A percentile compares a stretch with the other conserved stretches of the same genome.
Evolutionary conservation across 129 eudicot genomes (phyloP).

Genomic region (Chrysanthemum lavandulifolium): DNA sequence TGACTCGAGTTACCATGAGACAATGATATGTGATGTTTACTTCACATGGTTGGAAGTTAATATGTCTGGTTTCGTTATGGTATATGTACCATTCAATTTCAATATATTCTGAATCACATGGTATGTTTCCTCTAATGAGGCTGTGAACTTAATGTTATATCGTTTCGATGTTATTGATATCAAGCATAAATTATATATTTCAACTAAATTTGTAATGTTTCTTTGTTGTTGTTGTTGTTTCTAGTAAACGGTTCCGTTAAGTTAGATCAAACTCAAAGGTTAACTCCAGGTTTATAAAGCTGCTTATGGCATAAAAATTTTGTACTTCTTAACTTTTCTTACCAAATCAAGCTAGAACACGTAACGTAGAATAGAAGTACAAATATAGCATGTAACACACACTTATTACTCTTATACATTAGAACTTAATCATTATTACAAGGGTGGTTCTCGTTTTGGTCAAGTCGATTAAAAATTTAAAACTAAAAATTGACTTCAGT

Average conservation of each 20-base stretch:
- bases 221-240: background rate
- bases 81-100: constrained; percentile 4
- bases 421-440: no score
- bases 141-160: constrained; percentile 18
- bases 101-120: constrained; percentile 14
- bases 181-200: constrained; percentile 7
- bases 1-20: constrained; percentile 16
- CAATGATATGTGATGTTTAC: background rate
- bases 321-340: no score
- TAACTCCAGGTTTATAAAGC: background rate
- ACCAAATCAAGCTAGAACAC: no score
- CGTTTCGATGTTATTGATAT: constrained; percentile 8
- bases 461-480: no score
- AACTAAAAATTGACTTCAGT: no score
- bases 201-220: background rate
- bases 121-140: constrained; percentile 27
- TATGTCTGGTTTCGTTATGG: constrained; percentile 16
- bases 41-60: background rate
- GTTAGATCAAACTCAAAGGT: background rate
- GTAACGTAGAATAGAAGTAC: no score
- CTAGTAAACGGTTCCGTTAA: background rate
- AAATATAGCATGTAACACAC: no score
- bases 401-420: no score
- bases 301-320: background rate
- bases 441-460: no score